These are phyloP conservation scores for Takashimella tepidaria DNA, from an alignment of 1,284 basidiomycete species.

Conservation along the genomic window DNA sequence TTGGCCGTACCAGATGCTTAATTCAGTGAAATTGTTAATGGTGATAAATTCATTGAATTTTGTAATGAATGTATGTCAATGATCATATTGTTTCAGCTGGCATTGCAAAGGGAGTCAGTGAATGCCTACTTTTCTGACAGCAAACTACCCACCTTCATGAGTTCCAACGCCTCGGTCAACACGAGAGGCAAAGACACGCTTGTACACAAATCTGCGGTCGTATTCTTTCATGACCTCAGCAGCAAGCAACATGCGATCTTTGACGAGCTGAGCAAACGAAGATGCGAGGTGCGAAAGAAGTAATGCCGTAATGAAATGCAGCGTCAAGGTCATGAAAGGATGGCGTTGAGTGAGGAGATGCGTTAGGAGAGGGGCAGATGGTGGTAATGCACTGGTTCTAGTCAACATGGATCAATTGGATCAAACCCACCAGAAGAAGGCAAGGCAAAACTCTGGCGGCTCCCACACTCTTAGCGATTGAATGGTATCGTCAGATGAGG, in stretches of 20 bases:
- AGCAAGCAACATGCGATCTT: conserved; percentile 42
- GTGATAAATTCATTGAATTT: too few relatives aligned
- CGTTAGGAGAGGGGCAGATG: conserved; percentile 34
- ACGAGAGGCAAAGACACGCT: conserved; percentile 34
- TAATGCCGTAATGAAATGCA: conserved; percentile 30
- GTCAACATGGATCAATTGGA: neutral
- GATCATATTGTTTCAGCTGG: too few relatives aligned
- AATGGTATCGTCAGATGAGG: conserved; percentile 27
- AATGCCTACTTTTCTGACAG: too few relatives aligned
- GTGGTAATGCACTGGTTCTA: conserved; percentile 33
- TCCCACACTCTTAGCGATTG: conserved; percentile 46
- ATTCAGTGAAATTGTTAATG: too few relatives aligned
- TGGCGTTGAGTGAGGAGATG: conserved; percentile 33
- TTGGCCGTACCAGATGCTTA: neutral
- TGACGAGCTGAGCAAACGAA: conserved; percentile 40
- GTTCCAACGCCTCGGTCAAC: conserved; percentile 43
- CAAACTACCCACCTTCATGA: conserved; percentile 37
- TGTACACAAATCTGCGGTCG: conserved; percentile 45
- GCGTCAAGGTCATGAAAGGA: conserved; percentile 34
- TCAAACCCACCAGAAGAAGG: conserved; percentile 43
- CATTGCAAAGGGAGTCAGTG: too few relatives aligned
- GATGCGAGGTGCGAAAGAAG: conserved; percentile 34
- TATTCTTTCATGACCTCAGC: conserved; percentile 49
- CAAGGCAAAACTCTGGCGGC: conserved; percentile 44
- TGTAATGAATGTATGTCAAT: too few relatives aligned